These are phyloP conservation scores for Mycena latifolia DNA, from an alignment of 768 basidiomycete genomes.

Conservation along the genomic window DNA sequence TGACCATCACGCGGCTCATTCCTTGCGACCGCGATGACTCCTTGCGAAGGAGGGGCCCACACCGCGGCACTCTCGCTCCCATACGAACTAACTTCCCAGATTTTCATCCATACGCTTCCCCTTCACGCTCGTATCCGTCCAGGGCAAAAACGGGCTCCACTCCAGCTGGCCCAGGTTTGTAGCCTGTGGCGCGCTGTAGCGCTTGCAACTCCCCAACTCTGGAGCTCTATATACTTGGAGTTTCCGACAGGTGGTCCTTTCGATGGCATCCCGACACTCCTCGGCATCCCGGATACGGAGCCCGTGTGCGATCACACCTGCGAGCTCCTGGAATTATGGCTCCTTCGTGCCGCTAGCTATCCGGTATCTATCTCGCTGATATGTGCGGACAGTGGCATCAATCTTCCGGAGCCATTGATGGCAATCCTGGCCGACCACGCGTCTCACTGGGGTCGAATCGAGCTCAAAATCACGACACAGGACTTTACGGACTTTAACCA, in stretches of 20 bases:
- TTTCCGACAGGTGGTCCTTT: background rate
- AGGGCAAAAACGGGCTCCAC: background rate
- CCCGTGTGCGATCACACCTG: background rate
- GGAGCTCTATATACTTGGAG: background rate
- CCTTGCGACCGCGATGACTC: too few species aligned
- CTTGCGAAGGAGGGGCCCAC: too few species aligned
- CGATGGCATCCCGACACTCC: background rate
- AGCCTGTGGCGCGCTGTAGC: conserved; percentile 12
- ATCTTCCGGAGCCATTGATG: background rate
- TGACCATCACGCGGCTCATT: too few species aligned
- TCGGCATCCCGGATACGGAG: background rate
- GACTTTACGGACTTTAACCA: background rate
- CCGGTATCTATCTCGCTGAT: conserved; percentile 5
- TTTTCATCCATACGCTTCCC: background rate
- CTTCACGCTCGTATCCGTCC: conserved; percentile 1
- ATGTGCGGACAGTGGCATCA: background rate
- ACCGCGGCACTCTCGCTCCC: background rate
- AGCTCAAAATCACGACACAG: background rate
- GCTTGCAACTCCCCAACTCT: conserved; percentile 11
- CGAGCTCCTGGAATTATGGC: conserved; percentile 10
- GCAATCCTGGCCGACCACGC: background rate
- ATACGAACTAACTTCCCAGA: conserved; percentile 3
- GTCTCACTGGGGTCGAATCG: background rate
- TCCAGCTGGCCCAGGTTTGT: conserved; percentile 1
- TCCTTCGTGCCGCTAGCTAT: background rate